Evolutionary conservation across 495 filamentous ascomycete species (phyloP).

Genomic region (Talaromyces wortmannii): DNA sequence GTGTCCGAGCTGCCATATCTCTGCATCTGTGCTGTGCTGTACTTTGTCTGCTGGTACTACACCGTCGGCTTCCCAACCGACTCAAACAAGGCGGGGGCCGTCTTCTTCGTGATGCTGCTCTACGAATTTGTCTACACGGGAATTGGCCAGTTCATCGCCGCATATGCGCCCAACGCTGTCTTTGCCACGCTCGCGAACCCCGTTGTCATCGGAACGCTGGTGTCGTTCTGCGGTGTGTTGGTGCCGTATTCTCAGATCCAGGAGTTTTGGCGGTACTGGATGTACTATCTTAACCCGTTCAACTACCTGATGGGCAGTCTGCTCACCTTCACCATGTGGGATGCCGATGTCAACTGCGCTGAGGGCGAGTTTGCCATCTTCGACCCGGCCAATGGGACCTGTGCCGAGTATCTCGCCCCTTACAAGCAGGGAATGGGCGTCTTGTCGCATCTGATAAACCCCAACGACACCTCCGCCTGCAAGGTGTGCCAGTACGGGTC

Average conservation of each 20-base stretch:
- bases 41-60: slow-evolving; percentile 49
- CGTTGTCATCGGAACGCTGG: slow-evolving; percentile 48
- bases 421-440: slow-evolving; percentile 44
- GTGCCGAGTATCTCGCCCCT: slow-evolving; percentile 47
- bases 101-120: slow-evolving; percentile 49
- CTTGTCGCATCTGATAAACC: slow-evolving; percentile 44
- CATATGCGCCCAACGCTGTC: slow-evolving; percentile 50
- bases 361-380: slow-evolving; percentile 51
- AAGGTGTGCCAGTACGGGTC: slow-evolving; percentile 46
- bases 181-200: slow-evolving; percentile 48
- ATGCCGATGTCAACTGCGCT: slow-evolving; percentile 49
- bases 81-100: slow-evolving; percentile 40
- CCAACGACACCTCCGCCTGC: slow-evolving; percentile 46
- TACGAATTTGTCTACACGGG: slow-evolving; percentile 51
- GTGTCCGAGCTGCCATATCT: slow-evolving; percentile 48
- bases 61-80: slow-evolving; percentile 26
- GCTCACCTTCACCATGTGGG: slow-evolving; percentile 49
- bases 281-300: slow-evolving; percentile 66
- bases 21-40: slow-evolving; percentile 38
- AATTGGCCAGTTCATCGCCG: slow-evolving; percentile 56
- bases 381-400: slow-evolving; percentile 43
- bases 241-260: slow-evolving; percentile 40
- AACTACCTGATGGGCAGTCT: slow-evolving; percentile 60
- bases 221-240: slow-evolving; percentile 45
- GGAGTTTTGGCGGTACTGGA: slow-evolving; percentile 66